Conservation (phyloP, 495 filamentous ascomycete species). For the Penicillium cosmopolitanum region DNA sequence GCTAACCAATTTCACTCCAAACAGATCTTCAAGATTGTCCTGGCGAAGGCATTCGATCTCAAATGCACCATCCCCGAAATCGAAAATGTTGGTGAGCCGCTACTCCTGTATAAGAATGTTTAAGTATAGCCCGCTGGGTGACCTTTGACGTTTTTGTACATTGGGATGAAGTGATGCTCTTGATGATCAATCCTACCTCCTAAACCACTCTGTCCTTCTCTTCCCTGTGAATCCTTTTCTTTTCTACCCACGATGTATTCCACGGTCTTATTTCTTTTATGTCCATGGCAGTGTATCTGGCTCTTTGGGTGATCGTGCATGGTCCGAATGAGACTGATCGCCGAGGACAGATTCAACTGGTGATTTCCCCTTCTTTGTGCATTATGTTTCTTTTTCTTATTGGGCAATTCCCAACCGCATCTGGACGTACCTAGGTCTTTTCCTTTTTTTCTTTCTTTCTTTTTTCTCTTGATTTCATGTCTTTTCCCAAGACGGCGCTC, state of each 20-base stretch:
- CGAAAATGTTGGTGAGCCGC: slow-evolving; percentile 94
- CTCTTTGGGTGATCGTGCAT: neutral
- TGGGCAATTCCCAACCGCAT: slow-evolving; percentile 13
- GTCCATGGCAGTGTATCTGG: slow-evolving; percentile 10
- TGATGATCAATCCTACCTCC: slow-evolving; percentile 40
- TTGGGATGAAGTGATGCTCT: slow-evolving; percentile 46
- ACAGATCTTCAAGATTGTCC: slow-evolving; percentile 99
- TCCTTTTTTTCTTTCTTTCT: slow-evolving; percentile 14
- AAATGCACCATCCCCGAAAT: slow-evolving; percentile 99
- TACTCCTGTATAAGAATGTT: slow-evolving; percentile 87
- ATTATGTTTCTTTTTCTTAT: slow-evolving; percentile 17
- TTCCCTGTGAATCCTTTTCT: slow-evolving; percentile 26
- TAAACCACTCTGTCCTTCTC: slow-evolving; percentile 24
- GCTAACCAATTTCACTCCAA: slow-evolving; percentile 22
- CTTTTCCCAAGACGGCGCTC: slow-evolving; percentile 28
- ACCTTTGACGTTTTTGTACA: slow-evolving; percentile 42
- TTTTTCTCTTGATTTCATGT: slow-evolving; percentile 18
- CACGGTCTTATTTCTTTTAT: slow-evolving; percentile 16
- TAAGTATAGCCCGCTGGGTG: slow-evolving; percentile 32
- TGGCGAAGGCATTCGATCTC: slow-evolving; percentile 97
- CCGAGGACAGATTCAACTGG: slow-evolving; percentile 3
- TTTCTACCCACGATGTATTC: slow-evolving; percentile 29
- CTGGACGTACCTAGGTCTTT: slow-evolving; percentile 27
- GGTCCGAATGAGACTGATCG: slow-evolving; percentile 1
- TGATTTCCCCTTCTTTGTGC: slow-evolving; percentile 14